These are phyloP conservation scores for Drechslerella coelobrocha DNA, from an alignment of 2,329 filamentous ascomycete species.

Conservation along the genomic window DNA sequence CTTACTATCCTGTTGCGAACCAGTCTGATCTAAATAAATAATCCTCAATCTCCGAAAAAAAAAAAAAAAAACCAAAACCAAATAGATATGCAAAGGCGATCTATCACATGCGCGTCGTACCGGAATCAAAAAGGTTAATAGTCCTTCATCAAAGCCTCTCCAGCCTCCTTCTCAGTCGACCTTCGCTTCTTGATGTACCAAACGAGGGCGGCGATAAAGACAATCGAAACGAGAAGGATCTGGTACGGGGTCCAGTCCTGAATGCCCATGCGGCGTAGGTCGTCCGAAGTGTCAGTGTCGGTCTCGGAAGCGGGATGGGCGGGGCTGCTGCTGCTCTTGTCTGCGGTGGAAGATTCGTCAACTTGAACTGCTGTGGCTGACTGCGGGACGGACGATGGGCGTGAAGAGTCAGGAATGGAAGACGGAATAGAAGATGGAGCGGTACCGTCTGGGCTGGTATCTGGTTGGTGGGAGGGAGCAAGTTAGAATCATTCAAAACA, in stretches of 20 bases:
- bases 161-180: constrained; percentile 31
- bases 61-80: too few species aligned
- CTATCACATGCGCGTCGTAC: too few species aligned
- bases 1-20: too few species aligned
- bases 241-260: constrained; percentile 33
- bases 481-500: too few species aligned
- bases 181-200: constrained; percentile 49
- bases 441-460: constrained; percentile 13
- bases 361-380: background rate
- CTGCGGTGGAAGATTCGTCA: background rate
- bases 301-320: constrained; percentile 40
- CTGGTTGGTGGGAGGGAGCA: constrained; percentile 12
- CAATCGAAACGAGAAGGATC: constrained; percentile 23
- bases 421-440: background rate
- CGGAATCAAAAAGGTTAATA: constrained; percentile 21
- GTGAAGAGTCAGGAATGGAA: background rate
- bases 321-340: background rate
- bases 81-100: background rate
- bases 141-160: constrained; percentile 48
- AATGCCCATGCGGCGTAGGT: constrained; percentile 14
- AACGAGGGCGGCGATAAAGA: constrained; percentile 25
- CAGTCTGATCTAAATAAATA: too few species aligned
- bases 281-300: constrained; percentile 41
- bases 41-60: too few species aligned
- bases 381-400: background rate